Conservation (phyloP, 176 grass and related monocot genomes). For the Eragrostis curvula region DNA sequence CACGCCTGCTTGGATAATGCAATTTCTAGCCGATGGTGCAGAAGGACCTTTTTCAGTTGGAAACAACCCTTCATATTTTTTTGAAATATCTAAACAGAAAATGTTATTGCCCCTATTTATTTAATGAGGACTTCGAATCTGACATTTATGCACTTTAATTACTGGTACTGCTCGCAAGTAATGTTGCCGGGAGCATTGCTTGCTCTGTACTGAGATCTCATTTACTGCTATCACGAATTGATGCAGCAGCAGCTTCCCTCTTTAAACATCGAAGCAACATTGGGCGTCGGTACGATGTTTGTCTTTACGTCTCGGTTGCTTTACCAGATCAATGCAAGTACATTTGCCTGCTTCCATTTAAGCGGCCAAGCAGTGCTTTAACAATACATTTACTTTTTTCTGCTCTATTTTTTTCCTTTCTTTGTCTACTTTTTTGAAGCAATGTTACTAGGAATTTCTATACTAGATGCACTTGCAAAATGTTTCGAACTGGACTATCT, state of each 20-base stretch:
- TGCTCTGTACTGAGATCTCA: not conserved
- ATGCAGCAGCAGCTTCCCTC: not conserved
- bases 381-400: too few relatives aligned
- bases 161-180: not conserved
- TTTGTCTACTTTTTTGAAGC: not conserved
- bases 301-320: conserved; percentile 1
- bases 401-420: not conserved
- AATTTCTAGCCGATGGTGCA: too few relatives aligned
- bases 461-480: too few relatives aligned
- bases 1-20: too few relatives aligned
- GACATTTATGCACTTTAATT: not conserved
- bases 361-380: not conserved
- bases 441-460: not conserved
- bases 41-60: too few relatives aligned
- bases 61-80: too few relatives aligned
- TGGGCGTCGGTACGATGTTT: not conserved
- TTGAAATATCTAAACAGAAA: not conserved
- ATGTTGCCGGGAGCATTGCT: not conserved
- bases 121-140: not conserved
- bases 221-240: not conserved
- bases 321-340: not conserved
- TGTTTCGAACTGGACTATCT: too few relatives aligned
- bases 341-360: not conserved
- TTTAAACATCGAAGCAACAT: conserved; percentile 15
- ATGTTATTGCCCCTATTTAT: not conserved